Conservation (phyloP, 208 protist genomes). For the Leishmania braziliensis region DNA sequence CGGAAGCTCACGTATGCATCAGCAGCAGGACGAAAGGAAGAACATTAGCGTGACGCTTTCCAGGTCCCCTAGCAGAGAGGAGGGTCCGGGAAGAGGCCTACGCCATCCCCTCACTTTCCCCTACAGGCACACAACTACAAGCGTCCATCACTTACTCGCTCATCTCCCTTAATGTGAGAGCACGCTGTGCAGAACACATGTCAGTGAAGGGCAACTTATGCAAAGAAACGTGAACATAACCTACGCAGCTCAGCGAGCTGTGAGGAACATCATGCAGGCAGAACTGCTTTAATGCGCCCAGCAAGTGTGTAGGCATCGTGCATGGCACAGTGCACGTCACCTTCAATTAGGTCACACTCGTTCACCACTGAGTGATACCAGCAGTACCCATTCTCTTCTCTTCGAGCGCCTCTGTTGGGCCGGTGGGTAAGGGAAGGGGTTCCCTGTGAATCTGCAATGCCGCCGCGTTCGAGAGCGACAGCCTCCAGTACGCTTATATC, state of each 20-base stretch:
- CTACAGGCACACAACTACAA: not conserved
- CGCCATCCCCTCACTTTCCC: not conserved
- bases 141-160: not conserved
- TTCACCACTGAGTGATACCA: constrained; percentile 15
- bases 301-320: constrained; percentile 22
- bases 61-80: not conserved
- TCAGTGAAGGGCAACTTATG: not conserved
- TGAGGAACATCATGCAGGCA: not conserved
- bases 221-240: not conserved
- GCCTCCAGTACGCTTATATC: constrained; percentile 36
- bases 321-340: constrained; percentile 23
- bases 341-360: not conserved
- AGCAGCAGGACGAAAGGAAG: not conserved
- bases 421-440: not conserved
- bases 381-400: not conserved
- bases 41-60: not conserved
- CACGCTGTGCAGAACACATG: not conserved
- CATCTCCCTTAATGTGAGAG: not conserved
- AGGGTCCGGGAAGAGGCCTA: not conserved
- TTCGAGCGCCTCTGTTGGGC: not conserved
- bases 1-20: not conserved
- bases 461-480: constrained; percentile 8
- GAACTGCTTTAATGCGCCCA: constrained; percentile 5
- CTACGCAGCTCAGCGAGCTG: not conserved
- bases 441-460: not conserved